Percentiles rank a stretch among this genome's conserved stretches.
Evolutionary conservation across 2,329 filamentous ascomycete genomes (phyloP).

Genomic region (Didymella sp.): DNA sequence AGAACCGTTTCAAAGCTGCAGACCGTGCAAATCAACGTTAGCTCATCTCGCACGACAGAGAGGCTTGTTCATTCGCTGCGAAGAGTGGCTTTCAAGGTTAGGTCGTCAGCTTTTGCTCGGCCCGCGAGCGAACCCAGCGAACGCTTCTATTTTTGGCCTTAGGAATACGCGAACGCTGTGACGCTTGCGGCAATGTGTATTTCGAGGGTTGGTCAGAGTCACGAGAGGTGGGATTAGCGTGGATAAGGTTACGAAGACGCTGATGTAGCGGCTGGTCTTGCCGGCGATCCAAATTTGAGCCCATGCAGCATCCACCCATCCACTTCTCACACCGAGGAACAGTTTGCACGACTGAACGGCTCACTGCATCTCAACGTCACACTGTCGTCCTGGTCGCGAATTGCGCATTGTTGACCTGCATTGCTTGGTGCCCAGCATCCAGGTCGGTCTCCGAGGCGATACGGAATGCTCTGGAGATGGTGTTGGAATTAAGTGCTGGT

Average conservation of each 20-base stretch:
- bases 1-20: constrained; percentile 34
- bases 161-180: constrained; percentile 23
- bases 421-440: constrained; percentile 2
- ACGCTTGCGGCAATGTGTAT: constrained; percentile 27
- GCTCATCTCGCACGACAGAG: constrained; percentile 31
- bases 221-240: constrained; percentile 19
- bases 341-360: constrained; percentile 1
- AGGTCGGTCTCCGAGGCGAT: constrained; percentile 7
- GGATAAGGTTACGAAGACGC: constrained; percentile 17
- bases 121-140: constrained; percentile 3
- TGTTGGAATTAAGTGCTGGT: background rate
- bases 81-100: constrained; percentile 25
- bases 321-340: background rate
- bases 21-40: constrained; percentile 29
- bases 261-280: constrained; percentile 14
- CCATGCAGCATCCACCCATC: background rate
- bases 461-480: constrained; percentile 11
- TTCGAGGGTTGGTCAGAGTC: constrained; percentile 11
- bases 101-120: constrained; percentile 19
- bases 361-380: constrained; percentile 6
- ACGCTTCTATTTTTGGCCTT: background rate
- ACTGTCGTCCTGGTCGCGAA: constrained; percentile 14
- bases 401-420: constrained; percentile 10
- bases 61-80: constrained; percentile 34
- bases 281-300: constrained; percentile 19